Conservation (phyloP, 164 flowering plant genomes). For the Annona squamosa region DNA sequence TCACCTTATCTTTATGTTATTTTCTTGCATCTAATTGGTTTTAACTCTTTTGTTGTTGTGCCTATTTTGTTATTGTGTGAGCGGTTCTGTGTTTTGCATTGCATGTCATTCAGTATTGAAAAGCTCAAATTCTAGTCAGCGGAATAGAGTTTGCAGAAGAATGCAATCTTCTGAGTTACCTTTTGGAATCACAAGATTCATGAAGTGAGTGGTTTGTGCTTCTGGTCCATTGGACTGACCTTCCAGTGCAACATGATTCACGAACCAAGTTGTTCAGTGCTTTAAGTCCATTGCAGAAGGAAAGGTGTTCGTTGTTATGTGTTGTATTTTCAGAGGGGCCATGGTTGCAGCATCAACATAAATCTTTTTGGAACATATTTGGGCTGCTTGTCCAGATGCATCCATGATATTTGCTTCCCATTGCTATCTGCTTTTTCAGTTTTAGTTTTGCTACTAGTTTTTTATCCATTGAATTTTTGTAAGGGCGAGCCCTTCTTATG, state of each 20-base stretch:
- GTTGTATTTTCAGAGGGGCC: not conserved
- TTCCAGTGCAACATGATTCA: not conserved
- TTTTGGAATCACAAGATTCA: too few species aligned
- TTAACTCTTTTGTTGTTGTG: not conserved
- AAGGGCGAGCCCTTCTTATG: not conserved
- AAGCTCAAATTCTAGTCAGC: not conserved
- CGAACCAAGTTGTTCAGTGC: not conserved
- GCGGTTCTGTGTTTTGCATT: too few species aligned
- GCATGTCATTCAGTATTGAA: too few species aligned
- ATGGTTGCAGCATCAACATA: not conserved
- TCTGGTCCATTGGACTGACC: too few species aligned
- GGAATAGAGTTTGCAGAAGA: not conserved
- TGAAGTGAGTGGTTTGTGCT: too few species aligned
- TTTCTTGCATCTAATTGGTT: not conserved
- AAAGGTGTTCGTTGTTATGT: too few species aligned
- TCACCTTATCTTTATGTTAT: not conserved
- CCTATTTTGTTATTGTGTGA: not conserved
- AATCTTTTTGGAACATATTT: not conserved
- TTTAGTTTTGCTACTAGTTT: too few species aligned
- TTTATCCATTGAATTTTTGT: not conserved
- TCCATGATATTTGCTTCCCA: not conserved
- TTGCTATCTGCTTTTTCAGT: not conserved
- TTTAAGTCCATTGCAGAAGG: not conserved
- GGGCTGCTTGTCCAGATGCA: not conserved
- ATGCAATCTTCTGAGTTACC: too few species aligned